Percentiles rank a stretch among this genome's conserved stretches.
Evolutionary conservation across 257 asterid species (phyloP).

Genomic region (Parsonsia alboflavescens): DNA sequence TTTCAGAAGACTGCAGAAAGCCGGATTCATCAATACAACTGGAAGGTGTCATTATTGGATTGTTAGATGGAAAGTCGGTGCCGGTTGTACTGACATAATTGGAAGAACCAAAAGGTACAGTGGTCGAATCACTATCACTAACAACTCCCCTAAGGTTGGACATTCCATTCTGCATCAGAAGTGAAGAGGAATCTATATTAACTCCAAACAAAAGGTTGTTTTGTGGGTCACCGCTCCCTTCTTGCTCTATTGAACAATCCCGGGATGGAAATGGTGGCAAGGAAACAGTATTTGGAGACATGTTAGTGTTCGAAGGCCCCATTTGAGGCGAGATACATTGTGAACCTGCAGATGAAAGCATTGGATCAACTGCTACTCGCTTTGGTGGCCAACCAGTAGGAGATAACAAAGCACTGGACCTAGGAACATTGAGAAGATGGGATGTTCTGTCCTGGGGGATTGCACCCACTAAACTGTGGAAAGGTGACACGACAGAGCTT

Average conservation of each 20-base stretch:
- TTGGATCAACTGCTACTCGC: constrained; percentile 55
- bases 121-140: constrained; percentile 37
- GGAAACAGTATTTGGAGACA: constrained; percentile 35
- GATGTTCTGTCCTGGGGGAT: constrained; percentile 43
- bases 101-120: constrained; percentile 42
- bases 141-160: constrained; percentile 45
- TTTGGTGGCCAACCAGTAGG: constrained; percentile 57
- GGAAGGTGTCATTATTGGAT: constrained; percentile 36
- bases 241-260: constrained; percentile 52
- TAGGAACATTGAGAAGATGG: constrained; percentile 33
- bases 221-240: constrained; percentile 53
- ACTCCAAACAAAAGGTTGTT: constrained; percentile 59
- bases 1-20: constrained; percentile 36
- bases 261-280: constrained; percentile 75
- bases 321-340: constrained; percentile 28
- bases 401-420: constrained; percentile 38
- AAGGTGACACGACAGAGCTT: constrained; percentile 37
- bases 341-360: constrained; percentile 27
- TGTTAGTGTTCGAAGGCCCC: constrained; percentile 29
- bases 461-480: constrained; percentile 48
- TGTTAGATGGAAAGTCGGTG: constrained; percentile 37
- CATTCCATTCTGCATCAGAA: constrained; percentile 46
- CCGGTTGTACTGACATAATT: constrained; percentile 44
- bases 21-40: constrained; percentile 49
- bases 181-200: constrained; percentile 42